Evolutionary conservation across 495 filamentous ascomycete genomes (phyloP).

Genomic region (Lophium mytilinum): DNA sequence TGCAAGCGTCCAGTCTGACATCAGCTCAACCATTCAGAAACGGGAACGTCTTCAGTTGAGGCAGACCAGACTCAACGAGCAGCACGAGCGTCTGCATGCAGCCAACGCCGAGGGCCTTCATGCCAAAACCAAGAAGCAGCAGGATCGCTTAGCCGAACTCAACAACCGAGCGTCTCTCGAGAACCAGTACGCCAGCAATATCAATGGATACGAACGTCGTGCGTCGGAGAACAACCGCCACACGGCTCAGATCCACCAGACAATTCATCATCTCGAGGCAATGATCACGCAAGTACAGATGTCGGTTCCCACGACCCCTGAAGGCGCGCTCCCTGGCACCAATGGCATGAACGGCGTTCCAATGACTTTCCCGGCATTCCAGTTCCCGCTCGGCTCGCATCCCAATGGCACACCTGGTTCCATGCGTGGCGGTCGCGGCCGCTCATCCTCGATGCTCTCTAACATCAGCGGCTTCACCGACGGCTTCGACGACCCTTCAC

Average conservation of each 20-base stretch:
- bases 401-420: constrained; percentile 21
- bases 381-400: constrained; percentile 21
- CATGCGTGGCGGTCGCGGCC: constrained; percentile 37
- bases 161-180: constrained; percentile 56
- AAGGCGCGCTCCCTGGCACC: constrained; percentile 28
- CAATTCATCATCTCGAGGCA: constrained; percentile 21
- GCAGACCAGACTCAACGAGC: constrained; percentile 65
- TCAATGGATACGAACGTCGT: constrained; percentile 23
- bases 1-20: constrained; percentile 56
- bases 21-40: constrained; percentile 59
- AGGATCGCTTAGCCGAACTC: constrained; percentile 57
- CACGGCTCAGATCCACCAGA: constrained; percentile 12
- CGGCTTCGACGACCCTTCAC: constrained; percentile 25
- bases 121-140: constrained; percentile 62
- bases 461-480: constrained; percentile 60
- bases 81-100: constrained; percentile 68
- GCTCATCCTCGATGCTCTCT: constrained; percentile 61
- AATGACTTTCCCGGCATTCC: constrained; percentile 27
- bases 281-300: constrained; percentile 13
- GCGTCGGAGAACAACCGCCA: constrained; percentile 12
- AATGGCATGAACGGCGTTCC: constrained; percentile 8
- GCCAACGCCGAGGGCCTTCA: constrained; percentile 68
- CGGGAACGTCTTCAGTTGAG: constrained; percentile 70
- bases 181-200: constrained; percentile 34
- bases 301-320: constrained; percentile 30